Percentiles rank a stretch among this genome's conserved stretches.
Evolutionary conservation across 1,284 basidiomycete genomes (phyloP).

Genomic region (Trichosporon coremiiforme): DNA sequence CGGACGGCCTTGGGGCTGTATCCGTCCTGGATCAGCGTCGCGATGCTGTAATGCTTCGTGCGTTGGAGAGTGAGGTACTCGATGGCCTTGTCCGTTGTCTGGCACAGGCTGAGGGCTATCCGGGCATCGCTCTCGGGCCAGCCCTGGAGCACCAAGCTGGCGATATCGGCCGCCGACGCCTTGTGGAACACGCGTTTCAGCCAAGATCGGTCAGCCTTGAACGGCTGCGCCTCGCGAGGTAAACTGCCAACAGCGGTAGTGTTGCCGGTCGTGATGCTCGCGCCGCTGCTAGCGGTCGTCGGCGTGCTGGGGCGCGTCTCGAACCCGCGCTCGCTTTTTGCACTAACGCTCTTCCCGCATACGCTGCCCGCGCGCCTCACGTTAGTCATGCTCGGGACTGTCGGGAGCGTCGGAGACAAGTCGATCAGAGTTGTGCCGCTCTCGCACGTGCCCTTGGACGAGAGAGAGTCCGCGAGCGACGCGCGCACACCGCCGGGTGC

Average conservation of each 20-base stretch:
- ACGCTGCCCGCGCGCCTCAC: background rate
- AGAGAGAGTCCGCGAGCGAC: background rate
- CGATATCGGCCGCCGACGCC: background rate
- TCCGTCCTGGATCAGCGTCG: conserved; percentile 12
- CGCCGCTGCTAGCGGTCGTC: conserved; percentile 8
- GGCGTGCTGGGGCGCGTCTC: conserved; percentile 7
- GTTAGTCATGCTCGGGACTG: conserved; percentile 2
- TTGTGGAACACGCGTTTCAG: conserved; percentile 17
- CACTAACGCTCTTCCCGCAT: background rate
- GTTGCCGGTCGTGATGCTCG: background rate
- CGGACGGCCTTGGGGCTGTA: background rate
- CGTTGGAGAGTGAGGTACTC: conserved; percentile 12
- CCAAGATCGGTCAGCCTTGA: background rate
- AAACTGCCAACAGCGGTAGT: background rate
- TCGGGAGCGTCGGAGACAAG: background rate
- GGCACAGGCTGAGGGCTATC: background rate
- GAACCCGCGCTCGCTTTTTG: background rate
- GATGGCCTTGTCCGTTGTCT: background rate
- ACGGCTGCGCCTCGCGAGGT: conserved; percentile 7
- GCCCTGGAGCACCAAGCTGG: conserved; percentile 1
- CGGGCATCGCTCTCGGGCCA: conserved; percentile 13
- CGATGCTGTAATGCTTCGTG: background rate
- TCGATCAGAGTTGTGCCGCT: conserved; percentile 2
- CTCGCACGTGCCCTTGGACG: conserved; percentile 4
- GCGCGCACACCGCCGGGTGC: background rate